Evolutionary conservation across 495 filamentous ascomycete species (phyloP), one percentile per base, ranked within the genome.

Genomic region (Neurospora tetraspora): DNA sequence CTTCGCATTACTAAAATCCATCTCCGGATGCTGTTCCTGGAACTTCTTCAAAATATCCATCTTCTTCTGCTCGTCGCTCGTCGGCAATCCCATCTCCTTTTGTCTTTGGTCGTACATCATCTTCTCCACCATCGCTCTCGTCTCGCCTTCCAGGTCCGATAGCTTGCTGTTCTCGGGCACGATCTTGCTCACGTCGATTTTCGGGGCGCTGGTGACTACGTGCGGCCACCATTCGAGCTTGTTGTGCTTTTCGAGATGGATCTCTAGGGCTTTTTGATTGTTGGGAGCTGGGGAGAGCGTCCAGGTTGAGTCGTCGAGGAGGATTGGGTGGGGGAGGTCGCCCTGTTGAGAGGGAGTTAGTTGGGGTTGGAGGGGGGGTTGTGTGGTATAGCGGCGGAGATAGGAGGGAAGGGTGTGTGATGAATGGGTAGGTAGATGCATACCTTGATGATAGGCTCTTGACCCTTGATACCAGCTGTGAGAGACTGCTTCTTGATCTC

Each of bases 61-160:
- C 88, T 99, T 98, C 85, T 91, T 90, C 85, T 94, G 88, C 84
- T 99, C 95, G 74, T 98, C 96, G 74, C 92, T 96, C 31, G 89
- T 93, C 76, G 92, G 91, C 79, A 90, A 88, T 8, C 96, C 96
- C 74, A 77, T 85, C 86, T 97, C 96, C 89, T 98, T 98, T 87
- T 97, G 94, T 65, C 92, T 86, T 87, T 99, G 96, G 84, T 99
- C 96, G 77, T 87, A 99, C 96, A 99, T 99, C 96, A 99, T 98
- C 88, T 99, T 99, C 90, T 99, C 96, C 53, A 99, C 96, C 95
- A 99, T 98, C n/a, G 76, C 86, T 73, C 96, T 87, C 74, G 96
- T 99, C 88, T 97, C 93, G 70, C 96, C 95, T 79, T 99, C 96
- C 72, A 99, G 84, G 82, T 99, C 96, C 72, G 91, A 87, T 76